A percentile compares a stretch with the other conserved stretches of the same genome.
phyloP scores from a whole-genome alignment of 2,329 filamentous ascomycete genomes.

The Fusarium domesticum region DNA sequence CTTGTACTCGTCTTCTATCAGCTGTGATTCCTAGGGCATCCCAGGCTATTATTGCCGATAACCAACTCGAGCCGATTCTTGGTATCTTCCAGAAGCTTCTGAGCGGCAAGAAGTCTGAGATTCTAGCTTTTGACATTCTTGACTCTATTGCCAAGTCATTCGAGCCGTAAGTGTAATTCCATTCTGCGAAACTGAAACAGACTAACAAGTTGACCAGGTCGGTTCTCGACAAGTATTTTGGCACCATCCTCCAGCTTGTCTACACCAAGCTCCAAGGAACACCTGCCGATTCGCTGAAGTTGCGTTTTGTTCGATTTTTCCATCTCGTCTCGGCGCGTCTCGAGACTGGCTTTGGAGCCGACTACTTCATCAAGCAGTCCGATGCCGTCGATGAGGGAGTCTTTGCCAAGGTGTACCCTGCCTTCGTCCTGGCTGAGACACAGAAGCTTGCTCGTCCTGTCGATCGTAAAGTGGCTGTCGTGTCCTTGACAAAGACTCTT shows the following conservation, averaged over 20 bases:
- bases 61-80: slow-evolving; percentile 84
- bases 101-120: slow-evolving; percentile 76
- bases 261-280: slow-evolving; percentile 71
- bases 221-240: slow-evolving; percentile 72
- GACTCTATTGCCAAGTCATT: slow-evolving; percentile 75
- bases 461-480: slow-evolving; percentile 89
- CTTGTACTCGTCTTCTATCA: slow-evolving; percentile 77
- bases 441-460: slow-evolving; percentile 82
- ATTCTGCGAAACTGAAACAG: neutral
- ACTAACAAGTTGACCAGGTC: slow-evolving; percentile 42
- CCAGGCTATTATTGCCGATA: slow-evolving; percentile 68
- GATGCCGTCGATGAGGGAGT: slow-evolving; percentile 76
- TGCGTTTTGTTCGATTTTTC: slow-evolving; percentile 90
- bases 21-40: slow-evolving; percentile 79
- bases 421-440: slow-evolving; percentile 82
- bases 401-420: slow-evolving; percentile 82
- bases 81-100: slow-evolving; percentile 94
- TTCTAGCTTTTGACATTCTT: slow-evolving; percentile 83
- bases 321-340: slow-evolving; percentile 80
- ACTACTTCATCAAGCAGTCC: slow-evolving; percentile 86
- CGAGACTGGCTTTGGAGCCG: slow-evolving; percentile 80
- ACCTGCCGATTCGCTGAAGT: slow-evolving; percentile 73
- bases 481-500: slow-evolving; percentile 89
- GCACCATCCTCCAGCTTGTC: slow-evolving; percentile 75
- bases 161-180: slow-evolving; percentile 55